A percentile compares a stretch with the other conserved stretches of the same genome.
phyloP scores from a whole-genome alignment of 2,329 filamentous ascomycete species.

The Achaetomium macrosporum region DNA sequence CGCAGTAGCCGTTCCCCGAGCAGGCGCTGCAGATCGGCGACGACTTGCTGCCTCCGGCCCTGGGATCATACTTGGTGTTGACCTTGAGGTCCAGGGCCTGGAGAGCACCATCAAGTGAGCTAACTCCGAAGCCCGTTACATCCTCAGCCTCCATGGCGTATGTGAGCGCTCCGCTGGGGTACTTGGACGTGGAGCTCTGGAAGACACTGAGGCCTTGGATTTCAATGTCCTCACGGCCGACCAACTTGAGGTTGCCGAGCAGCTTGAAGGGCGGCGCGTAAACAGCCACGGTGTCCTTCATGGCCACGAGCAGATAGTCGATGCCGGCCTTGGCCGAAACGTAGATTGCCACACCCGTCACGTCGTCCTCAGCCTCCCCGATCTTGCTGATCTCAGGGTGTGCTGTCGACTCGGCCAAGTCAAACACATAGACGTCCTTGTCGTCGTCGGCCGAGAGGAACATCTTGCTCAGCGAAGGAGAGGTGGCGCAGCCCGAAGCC shows the following conservation, averaged over 20 bases:
- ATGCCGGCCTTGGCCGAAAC: neutral
- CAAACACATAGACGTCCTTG: slow-evolving; percentile 13
- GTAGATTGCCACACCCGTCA: slow-evolving; percentile 12
- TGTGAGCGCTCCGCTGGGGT: slow-evolving; percentile 8
- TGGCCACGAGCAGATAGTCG: slow-evolving; percentile 12
- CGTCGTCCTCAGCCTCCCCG: slow-evolving; percentile 11
- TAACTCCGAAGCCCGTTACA: slow-evolving; percentile 7
- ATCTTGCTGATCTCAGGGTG: slow-evolving; percentile 5
- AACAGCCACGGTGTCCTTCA: slow-evolving; percentile 11
- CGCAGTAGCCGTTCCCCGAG: slow-evolving; percentile 10
- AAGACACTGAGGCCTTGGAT: slow-evolving; percentile 10
- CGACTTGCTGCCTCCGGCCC: neutral
- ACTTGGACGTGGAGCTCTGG: slow-evolving; percentile 6
- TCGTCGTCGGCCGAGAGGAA: slow-evolving; percentile 12
- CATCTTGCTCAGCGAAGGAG: slow-evolving; percentile 8
- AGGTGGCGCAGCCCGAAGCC: slow-evolving; percentile 10
- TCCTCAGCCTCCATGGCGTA: slow-evolving; percentile 13
- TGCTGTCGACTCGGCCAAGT: slow-evolving; percentile 6
- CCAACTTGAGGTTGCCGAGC: slow-evolving; percentile 9
- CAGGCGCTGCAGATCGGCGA: slow-evolving; percentile 10
- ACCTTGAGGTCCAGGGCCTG: neutral
- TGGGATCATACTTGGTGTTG: slow-evolving; percentile 13
- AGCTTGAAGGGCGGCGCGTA: slow-evolving; percentile 8
- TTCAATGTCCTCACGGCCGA: slow-evolving; percentile 10
- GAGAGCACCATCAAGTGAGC: slow-evolving; percentile 10